A percentile compares a stretch with the other conserved stretches of the same genome.
These are phyloP conservation scores for Metschnikowia kunwiensis DNA, from an alignment of 805 yeast species.

Conservation along the genomic window DNA sequence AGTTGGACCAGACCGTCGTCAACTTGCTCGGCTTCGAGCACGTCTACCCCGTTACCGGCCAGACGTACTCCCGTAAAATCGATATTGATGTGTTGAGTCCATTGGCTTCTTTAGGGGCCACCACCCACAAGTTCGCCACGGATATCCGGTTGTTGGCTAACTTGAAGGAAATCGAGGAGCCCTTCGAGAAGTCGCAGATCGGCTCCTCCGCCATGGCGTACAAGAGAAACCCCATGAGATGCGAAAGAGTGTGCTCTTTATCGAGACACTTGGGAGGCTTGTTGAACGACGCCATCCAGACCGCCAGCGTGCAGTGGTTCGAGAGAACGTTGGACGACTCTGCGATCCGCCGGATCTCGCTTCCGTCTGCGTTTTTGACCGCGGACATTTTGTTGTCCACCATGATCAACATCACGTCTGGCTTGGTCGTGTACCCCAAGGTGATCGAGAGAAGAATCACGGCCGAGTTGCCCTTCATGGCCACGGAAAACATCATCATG, in stretches of 20 bases:
- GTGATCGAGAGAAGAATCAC: constrained; percentile 95
- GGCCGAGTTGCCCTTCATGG: constrained; percentile 98
- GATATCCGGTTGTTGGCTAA: constrained; percentile 94
- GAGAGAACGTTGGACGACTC: constrained; percentile 98
- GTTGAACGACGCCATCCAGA: constrained; percentile 90
- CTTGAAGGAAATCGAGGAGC: constrained; percentile 96
- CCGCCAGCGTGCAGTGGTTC: constrained; percentile 98
- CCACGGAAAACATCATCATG: constrained; percentile 98
- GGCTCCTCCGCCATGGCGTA: constrained; percentile 99
- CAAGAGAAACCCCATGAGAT: constrained; percentile 99
- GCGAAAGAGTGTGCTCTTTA: constrained; percentile 97
- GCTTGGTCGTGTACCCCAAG: constrained; percentile 96
- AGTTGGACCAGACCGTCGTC: constrained; percentile 85
- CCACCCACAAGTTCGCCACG: constrained; percentile 97
- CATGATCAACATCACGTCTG: constrained; percentile 86
- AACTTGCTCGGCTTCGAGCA: constrained; percentile 90
- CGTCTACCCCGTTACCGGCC: constrained; percentile 98
- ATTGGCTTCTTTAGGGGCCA: constrained; percentile 89
- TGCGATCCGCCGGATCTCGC: constrained; percentile 93
- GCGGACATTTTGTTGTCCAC: constrained; percentile 92
- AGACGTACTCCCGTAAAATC: constrained; percentile 97
- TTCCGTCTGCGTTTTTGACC: constrained; percentile 95
- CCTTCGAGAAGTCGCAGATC: constrained; percentile 97
- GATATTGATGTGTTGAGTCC: constrained; percentile 94
- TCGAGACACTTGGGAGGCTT: constrained; percentile 92